Percentiles rank a stretch among this genome's conserved stretches.
Conservation (phyloP, 1,139 yeast species). For the Kazachstania sp. region DNA sequence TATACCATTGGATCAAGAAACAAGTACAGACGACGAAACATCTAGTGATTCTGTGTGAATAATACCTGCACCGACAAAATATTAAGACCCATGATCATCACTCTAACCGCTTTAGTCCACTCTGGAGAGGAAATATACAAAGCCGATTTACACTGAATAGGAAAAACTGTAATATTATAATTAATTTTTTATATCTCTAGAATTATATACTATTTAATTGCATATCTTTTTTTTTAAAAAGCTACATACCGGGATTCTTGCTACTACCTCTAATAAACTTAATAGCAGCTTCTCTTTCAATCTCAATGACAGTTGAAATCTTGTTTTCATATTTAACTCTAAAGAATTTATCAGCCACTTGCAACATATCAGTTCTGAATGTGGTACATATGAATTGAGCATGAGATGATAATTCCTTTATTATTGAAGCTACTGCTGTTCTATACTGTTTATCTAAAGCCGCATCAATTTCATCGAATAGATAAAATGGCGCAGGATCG, state of each 20-base stretch:
- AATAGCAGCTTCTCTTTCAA: slow-evolving; percentile 65
- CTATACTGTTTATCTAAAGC: slow-evolving; percentile 90
- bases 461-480: slow-evolving; percentile 95
- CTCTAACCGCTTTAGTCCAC: no score
- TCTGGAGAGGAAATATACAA: no score
- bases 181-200: no score
- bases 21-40: not conserved
- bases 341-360: slow-evolving; percentile 77
- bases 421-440: slow-evolving; percentile 74
- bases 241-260: slow-evolving; percentile 9
- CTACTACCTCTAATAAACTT: slow-evolving; percentile 61
- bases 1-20: not conserved
- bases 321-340: slow-evolving; percentile 82
- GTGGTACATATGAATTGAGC: slow-evolving; percentile 96
- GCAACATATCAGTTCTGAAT: slow-evolving; percentile 86
- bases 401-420: slow-evolving; percentile 49
- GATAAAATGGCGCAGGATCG: slow-evolving; percentile 94
- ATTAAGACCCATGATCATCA: no score
- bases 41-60: not conserved
- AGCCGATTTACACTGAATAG: no score
- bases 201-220: not conserved
- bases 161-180: not conserved
- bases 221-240: not conserved
- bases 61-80: no score
- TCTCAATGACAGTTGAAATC: slow-evolving; percentile 70